These are phyloP conservation scores for Dioszegia crocea DNA, from an alignment of 768 basidiomycete species.

Conservation along the genomic window DNA sequence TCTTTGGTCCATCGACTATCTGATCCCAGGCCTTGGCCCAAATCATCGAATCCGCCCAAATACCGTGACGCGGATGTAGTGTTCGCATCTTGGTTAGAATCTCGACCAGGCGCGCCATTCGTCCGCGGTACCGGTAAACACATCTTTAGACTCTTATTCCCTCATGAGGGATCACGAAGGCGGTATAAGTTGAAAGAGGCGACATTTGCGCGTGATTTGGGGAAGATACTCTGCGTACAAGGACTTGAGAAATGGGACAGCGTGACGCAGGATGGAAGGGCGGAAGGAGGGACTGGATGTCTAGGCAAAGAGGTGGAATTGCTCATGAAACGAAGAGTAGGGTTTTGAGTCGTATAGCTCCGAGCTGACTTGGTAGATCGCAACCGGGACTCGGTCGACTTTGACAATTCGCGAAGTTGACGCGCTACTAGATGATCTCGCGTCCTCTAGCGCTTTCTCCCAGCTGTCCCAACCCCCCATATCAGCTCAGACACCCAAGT, in stretches of 20 bases:
- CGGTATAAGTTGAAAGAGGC: conserved; percentile 71
- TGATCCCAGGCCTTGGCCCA: conserved; percentile 19
- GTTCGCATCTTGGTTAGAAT: conserved; percentile 39
- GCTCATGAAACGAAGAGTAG: conserved; percentile 54
- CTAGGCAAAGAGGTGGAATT: conserved; percentile 64
- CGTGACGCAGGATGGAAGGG: conserved; percentile 34
- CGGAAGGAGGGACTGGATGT: conserved; percentile 58
- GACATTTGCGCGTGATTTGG: conserved; percentile 57
- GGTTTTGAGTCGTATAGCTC: no score
- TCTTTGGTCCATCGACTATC: conserved; percentile 18
- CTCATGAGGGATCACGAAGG: conserved; percentile 68
- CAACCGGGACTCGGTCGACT: conserved; percentile 31
- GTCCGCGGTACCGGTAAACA: conserved; percentile 58
- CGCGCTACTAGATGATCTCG: conserved; percentile 67
- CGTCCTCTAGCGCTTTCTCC: conserved; percentile 63
- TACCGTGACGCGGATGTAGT: conserved; percentile 20
- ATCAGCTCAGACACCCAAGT: not conserved
- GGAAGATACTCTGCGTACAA: conserved; percentile 30
- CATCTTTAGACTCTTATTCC: conserved; percentile 74
- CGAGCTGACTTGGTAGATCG: conserved; percentile 1
- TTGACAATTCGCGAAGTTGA: conserved; percentile 58
- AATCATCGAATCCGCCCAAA: not conserved
- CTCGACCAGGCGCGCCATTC: conserved; percentile 51
- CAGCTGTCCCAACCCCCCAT: conserved; percentile 34
- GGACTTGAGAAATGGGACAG: conserved; percentile 44